Base-by-base conservation (phyloP, 2,329 filamentous ascomycete genomes). In the Atkinsonella texensis region DNA sequence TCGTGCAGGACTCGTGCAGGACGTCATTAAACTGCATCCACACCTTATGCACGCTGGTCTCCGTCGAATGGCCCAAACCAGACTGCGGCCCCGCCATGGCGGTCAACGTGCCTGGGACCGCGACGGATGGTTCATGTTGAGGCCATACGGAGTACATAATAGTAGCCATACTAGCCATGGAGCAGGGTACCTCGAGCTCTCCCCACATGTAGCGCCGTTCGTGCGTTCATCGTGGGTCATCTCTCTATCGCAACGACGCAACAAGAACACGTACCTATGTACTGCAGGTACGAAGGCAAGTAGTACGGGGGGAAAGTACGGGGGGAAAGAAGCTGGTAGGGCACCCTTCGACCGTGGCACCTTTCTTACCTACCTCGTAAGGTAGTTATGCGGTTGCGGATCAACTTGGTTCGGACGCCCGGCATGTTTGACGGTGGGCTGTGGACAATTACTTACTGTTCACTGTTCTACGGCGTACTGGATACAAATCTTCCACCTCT, bases 11-110 rank as follows among this genome's bases (percentile, higher is more conserved):
- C 28, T 28, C 28, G 28, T 53, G 54, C 53, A 55, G 53, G 49
- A 51, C 40, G 49, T 56, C 45, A 55, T 56, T 53, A 55, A 55
- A 56, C 53, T 44, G 8, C 47, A 39, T 9, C 51, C 55, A 49
- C 55, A 53, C 53, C 18, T 39, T 18, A 46, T 51, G 52, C 43
- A 31, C 33, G 46, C 35, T 40, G 33, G 17, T 8, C n/a, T 9
- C 20, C 20, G 17, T 0, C 46, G 58, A 64, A 54, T 46, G 48
- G 47, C 47, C 17, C 8, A 59, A 48, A 60, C 58, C 53, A 57
- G 49, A n/a, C 31, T 13, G 18, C 12, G n/a, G 39, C 32, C 45
- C 50, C 50, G 50, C 50, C 32, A 38, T 17, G 39, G 46, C 46
- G 46, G 46, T 48, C 35, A n/a, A 20, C 12, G 15, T n/a, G 28